Conservation (phyloP, 192 early-diverging fungal species). For the Coemansia nantahalensis region DNA sequence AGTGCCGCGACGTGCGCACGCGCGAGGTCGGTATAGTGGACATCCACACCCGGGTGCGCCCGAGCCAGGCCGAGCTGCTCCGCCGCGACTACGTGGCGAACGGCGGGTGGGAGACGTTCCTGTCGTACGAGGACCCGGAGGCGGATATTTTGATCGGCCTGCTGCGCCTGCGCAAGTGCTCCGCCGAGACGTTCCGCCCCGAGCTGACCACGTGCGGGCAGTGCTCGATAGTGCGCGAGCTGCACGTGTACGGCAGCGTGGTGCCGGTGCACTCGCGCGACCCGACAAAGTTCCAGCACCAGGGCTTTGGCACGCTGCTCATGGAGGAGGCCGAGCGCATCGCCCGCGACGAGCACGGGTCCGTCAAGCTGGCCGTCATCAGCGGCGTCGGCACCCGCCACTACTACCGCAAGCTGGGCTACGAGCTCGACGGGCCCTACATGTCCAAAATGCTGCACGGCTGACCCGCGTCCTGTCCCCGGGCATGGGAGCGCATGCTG, state of each 20-base stretch:
- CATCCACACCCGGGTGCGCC: too few species aligned
- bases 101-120: conserved; percentile 99
- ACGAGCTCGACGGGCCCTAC: conserved; percentile 91
- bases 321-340: conserved; percentile 99
- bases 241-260: conserved; percentile 97
- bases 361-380: conserved; percentile 93
- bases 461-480: too few species aligned
- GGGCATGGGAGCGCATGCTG: too few species aligned
- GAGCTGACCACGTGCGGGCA: conserved; percentile 78
- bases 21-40: conserved; percentile 97
- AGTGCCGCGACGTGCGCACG: conserved; percentile 94
- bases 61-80: conserved; percentile 91
- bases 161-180: conserved; percentile 92
- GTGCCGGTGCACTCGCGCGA: conserved; percentile 96
- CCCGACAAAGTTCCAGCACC: conserved; percentile 99
- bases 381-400: conserved; percentile 96
- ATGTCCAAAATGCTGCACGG: conserved; percentile 86
- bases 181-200: conserved; percentile 80
- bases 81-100: conserved; percentile 98
- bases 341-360: conserved; percentile 95
- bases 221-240: conserved; percentile 92
- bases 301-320: conserved; percentile 95
- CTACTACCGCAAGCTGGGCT: conserved; percentile 98
- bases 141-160: conserved; percentile 97
- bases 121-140: conserved; percentile 96